Evolutionary conservation across 345 rosid species (phyloP).

Genomic region (Nephelium lappaceum): DNA sequence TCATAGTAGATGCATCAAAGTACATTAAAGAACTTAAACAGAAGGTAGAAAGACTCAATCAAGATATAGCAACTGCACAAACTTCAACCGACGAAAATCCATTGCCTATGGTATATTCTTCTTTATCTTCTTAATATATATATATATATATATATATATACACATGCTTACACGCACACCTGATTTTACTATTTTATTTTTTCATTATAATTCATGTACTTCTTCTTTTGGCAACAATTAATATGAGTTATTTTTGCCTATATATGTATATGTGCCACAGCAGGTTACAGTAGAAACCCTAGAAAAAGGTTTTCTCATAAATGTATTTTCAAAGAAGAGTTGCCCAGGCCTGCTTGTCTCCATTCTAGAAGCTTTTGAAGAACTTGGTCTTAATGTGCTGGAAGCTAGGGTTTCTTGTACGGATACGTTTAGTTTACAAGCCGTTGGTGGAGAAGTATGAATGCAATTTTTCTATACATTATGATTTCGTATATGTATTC

Average conservation of each 20-base stretch:
- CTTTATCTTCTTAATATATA: not conserved
- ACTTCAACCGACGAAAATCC: constrained; percentile 38
- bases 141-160: no score
- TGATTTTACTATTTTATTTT: not conserved
- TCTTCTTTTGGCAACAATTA: not conserved
- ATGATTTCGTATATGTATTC: no score
- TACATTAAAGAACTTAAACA: constrained; percentile 76
- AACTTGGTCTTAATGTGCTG: constrained; percentile 67
- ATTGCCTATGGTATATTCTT: constrained; percentile 43
- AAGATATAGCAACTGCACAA: constrained; percentile 45
- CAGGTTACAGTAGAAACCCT: constrained; percentile 85
- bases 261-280: constrained; percentile 7
- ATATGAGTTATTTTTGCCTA: not conserved
- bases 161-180: not conserved
- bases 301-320: constrained; percentile 77
- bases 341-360: constrained; percentile 82
- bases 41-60: constrained; percentile 67
- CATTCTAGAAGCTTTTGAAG: constrained; percentile 83
- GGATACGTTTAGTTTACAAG: constrained; percentile 69
- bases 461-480: not conserved
- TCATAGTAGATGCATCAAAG: constrained; percentile 79
- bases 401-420: constrained; percentile 98
- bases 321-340: constrained; percentile 57
- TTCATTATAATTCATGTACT: not conserved
- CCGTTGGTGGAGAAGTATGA: constrained; percentile 75